These are phyloP conservation scores for Termitomyces sp. DNA, from an alignment of 768 basidiomycete genomes.

Conservation along the genomic window DNA sequence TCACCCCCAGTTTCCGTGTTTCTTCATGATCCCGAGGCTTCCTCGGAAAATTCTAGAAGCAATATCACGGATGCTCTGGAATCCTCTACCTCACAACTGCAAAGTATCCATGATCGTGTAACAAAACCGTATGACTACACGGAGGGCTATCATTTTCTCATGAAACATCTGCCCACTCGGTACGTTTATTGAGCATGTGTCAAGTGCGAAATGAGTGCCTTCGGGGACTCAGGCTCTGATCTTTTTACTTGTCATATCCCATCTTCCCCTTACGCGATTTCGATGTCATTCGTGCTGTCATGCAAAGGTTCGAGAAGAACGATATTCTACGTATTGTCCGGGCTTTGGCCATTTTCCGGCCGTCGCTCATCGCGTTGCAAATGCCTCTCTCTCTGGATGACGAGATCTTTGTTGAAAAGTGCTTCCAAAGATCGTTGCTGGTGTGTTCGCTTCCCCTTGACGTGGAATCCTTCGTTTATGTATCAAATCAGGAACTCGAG, in stretches of 20 bases:
- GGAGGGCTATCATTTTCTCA: slow-evolving; percentile 94
- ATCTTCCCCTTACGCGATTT: slow-evolving; percentile 13
- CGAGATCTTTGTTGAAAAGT: slow-evolving; percentile 94
- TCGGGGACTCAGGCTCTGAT: slow-evolving; percentile 41
- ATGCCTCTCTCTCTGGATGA: slow-evolving; percentile 97
- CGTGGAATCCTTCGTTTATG: slow-evolving; percentile 8
- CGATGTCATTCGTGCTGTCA: slow-evolving; percentile 15
- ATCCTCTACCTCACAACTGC: slow-evolving; percentile 38
- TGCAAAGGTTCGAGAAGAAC: slow-evolving; percentile 87
- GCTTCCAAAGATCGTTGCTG: slow-evolving; percentile 90
- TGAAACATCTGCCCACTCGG: slow-evolving; percentile 89
- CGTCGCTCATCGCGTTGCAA: slow-evolving; percentile 96
- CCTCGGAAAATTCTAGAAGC: slow-evolving; percentile 19
- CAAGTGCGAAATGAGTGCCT: slow-evolving; percentile 40
- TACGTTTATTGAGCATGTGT: slow-evolving; percentile 46
- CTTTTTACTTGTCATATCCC: slow-evolving; percentile 24
- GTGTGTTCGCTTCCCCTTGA: slow-evolving; percentile 41
- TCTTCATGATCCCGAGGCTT: slow-evolving; percentile 26
- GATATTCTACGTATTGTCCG: slow-evolving; percentile 93
- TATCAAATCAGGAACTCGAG: slow-evolving; percentile 74
- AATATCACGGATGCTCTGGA: slow-evolving; percentile 27
- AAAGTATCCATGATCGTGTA: slow-evolving; percentile 65
- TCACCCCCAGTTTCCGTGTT: slow-evolving; percentile 38
- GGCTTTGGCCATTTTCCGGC: slow-evolving; percentile 91
- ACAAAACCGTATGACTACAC: slow-evolving; percentile 90